Evolutionary conservation across 1,139 yeast species (phyloP), one percentile per base, ranked within the genome.

Genomic region (Sugiyamaella japonica): DNA sequence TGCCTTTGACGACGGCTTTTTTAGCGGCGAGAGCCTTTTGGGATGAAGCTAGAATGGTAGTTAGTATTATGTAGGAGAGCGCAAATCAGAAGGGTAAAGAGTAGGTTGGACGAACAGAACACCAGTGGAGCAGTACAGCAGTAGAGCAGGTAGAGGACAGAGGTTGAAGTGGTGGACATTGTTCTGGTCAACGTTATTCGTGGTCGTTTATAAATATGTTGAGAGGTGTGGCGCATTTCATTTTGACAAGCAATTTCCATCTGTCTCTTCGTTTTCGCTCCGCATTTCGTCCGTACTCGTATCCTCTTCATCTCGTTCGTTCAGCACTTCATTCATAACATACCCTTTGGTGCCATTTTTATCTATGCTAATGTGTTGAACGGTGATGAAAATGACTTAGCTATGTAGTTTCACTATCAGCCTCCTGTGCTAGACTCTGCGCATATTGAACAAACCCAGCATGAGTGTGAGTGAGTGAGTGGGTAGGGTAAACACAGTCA

Each of bases 1-100:
- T 83, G 81, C 99, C 99, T 84, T 91, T 93, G 76, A 87, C 87
- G 79, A 89, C 97, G 78, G 98, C 95, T 85, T 93, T 93, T 86
- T 93, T 90, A 80, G 99, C 98, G 79, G 88, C 83, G 76, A 90
- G 83, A 81, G 99, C 99, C 85, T 91, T 86, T 66, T 66, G 64
- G 74, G 70, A 70, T 61, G 70, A 64, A 62, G 72, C 66, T 55
- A 38, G n/a, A 28, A 28, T 7, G 16, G 12, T 13, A 4, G 51
- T 48, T 43, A 50, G 48, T 49, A 34, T 20, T 20, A 20, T 20
- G n/a, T n/a, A n/a, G n/a, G n/a, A n/a, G n/a, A n/a, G n/a, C n/a
- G n/a, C n/a, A n/a, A n/a, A n/a, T n/a, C n/a, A n/a, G 25, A 20
- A 6, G 25, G 25, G 25, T 20, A 6, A 20, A 6, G 25, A 20